A percentile compares a stretch with the other conserved stretches of the same genome.
These are phyloP conservation scores for Amanita jacksonii DNA, from an alignment of 768 basidiomycete genomes.

Conservation along the genomic window DNA sequence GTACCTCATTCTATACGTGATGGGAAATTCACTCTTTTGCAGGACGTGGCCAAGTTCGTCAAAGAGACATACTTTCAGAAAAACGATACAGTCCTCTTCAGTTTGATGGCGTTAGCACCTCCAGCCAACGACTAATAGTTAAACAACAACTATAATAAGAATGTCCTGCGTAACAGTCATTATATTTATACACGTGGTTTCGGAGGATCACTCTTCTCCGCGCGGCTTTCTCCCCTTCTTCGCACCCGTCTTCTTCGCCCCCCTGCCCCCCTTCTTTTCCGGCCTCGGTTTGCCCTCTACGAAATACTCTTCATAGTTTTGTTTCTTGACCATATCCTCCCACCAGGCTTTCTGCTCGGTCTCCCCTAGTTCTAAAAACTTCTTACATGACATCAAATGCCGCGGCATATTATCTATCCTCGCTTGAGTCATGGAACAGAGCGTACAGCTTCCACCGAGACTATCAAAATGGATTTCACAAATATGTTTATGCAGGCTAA, in stretches of 20 bases:
- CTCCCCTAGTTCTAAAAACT: not conserved
- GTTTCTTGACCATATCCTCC: not conserved
- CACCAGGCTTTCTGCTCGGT: not conserved
- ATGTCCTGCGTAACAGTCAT: no score
- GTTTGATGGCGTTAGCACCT: conserved; percentile 46
- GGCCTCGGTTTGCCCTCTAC: no score
- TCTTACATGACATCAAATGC: not conserved
- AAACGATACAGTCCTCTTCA: conserved; percentile 51
- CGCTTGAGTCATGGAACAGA: conserved; percentile 2
- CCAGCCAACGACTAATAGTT: not conserved
- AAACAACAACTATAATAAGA: no score
- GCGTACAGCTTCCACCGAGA: not conserved
- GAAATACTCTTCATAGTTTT: not conserved
- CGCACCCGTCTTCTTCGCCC: not conserved
- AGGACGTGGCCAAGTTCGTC: conserved; percentile 63
- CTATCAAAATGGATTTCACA: conserved; percentile 6
- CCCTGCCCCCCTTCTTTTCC: not conserved
- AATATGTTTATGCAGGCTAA: conserved; percentile 4
- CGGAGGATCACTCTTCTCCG: not conserved
- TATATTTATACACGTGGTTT: no score
- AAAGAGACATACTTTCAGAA: conserved; percentile 48
- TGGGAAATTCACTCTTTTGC: not conserved
- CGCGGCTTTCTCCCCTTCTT: not conserved
- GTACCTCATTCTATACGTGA: not conserved
- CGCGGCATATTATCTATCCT: conserved; percentile 4